A percentile compares a stretch with the other conserved stretches of the same genome.
Conservation (phyloP, 2,329 filamentous ascomycete species). For the Pseudogymnoascus pannorum region DNA sequence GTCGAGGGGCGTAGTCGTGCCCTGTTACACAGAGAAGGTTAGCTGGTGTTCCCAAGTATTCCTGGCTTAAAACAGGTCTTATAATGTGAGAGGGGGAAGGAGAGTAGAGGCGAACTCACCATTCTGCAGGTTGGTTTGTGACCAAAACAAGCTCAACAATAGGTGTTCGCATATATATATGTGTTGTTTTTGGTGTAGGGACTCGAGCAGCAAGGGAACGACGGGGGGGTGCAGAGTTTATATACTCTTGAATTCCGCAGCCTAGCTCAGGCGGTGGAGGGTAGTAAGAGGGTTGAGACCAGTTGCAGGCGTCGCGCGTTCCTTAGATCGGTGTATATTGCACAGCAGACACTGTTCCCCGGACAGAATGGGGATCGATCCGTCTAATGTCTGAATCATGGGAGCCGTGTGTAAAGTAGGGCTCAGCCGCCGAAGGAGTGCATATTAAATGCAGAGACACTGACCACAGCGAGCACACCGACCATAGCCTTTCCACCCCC, state of each 20-base stretch:
- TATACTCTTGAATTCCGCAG: not conserved
- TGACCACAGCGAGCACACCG: not conserved
- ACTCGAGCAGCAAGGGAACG: not conserved
- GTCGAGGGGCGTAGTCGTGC: constrained; percentile 38
- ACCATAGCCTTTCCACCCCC: not conserved
- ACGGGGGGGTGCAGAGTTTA: not conserved
- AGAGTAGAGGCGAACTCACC: not conserved
- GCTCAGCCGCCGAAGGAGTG: not conserved
- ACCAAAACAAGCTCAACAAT: not conserved
- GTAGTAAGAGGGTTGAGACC: too few species aligned
- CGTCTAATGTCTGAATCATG: not conserved
- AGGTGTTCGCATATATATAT: not conserved
- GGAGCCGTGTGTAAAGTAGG: not conserved
- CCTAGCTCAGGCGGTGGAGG: too few species aligned
- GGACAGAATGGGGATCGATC: not conserved
- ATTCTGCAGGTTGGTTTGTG: not conserved
- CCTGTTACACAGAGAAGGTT: constrained; percentile 30
- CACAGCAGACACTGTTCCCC: not conserved
- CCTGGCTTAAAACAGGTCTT: not conserved
- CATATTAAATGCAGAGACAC: not conserved
- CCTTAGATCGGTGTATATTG: too few species aligned
- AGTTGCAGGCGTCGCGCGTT: too few species aligned
- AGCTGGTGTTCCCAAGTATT: not conserved
- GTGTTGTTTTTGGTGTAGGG: not conserved
- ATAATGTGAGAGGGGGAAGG: too few species aligned